Conservation (phyloP, 495 filamentous ascomycete species). For the Talaromyces nanjingensis region DNA sequence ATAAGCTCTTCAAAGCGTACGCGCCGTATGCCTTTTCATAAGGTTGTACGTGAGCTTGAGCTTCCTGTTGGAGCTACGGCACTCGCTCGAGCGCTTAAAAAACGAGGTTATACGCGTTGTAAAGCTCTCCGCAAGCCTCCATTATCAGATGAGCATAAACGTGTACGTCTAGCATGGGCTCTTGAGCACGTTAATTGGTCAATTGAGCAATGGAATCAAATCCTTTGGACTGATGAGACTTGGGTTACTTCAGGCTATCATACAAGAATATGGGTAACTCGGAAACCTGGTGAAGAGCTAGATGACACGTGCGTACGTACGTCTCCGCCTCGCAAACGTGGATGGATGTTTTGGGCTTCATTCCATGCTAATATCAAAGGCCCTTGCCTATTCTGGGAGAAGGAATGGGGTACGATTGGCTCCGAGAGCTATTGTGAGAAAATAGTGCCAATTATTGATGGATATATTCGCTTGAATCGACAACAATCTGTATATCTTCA, state of each 20-base stretch:
- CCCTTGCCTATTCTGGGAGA: no score
- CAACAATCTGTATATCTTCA: not conserved
- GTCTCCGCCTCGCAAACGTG: no score
- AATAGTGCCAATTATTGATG: not conserved
- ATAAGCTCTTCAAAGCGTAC: conserved; percentile 17
- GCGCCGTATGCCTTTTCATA: conserved; percentile 16
- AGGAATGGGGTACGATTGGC: not conserved
- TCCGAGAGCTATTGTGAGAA: not conserved
- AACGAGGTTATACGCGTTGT: conserved; percentile 22
- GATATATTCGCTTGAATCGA: not conserved
- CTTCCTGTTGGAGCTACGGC: conserved; percentile 13
- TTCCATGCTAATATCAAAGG: not conserved
- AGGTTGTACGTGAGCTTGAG: conserved; percentile 19
- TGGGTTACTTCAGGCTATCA: conserved; percentile 12
- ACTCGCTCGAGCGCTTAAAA: conserved; percentile 18
- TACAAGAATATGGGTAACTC: conserved; percentile 10
- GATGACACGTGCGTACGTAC: no score
- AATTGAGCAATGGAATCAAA: conserved; percentile 10
- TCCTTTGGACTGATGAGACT: conserved; percentile 13
- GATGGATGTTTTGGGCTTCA: no score
- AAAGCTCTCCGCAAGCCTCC: conserved; percentile 18
- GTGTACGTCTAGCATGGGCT: conserved; percentile 2
- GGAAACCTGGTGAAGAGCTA: not conserved
- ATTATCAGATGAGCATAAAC: conserved; percentile 11
- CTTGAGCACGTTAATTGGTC: conserved; percentile 7